phyloP scores from a whole-genome alignment of 106 monocot genomes.

The Triglochin maritima region DNA sequence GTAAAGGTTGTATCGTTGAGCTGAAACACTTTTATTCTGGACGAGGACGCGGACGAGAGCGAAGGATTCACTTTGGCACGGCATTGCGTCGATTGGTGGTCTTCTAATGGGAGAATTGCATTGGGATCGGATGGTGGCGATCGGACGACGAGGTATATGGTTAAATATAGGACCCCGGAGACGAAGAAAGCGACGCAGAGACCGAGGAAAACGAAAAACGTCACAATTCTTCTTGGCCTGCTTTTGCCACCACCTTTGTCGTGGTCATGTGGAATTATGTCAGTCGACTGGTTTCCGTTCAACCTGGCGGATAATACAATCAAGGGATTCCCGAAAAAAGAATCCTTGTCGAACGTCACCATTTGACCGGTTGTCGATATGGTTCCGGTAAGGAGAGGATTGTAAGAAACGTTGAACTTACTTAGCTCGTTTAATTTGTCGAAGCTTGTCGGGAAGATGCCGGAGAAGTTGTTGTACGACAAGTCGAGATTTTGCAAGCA shows the following conservation, averaged over 20 bases:
- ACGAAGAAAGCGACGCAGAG: neutral
- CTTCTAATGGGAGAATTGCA: too few relatives aligned
- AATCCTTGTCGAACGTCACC: constrained; percentile 40
- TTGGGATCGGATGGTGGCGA: neutral
- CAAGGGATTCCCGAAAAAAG: constrained; percentile 67
- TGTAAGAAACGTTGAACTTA: constrained; percentile 35
- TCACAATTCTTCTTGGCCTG: too few relatives aligned
- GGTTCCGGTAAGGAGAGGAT: constrained; percentile 39
- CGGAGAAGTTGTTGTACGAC: constrained; percentile 19
- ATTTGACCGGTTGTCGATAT: constrained; percentile 45
- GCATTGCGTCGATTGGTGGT: too few relatives aligned
- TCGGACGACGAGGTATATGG: neutral
- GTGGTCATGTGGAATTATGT: too few relatives aligned
- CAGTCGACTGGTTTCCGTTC: neutral
- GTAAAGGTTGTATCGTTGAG: constrained; percentile 15
- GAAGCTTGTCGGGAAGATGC: neutral
- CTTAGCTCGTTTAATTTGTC: too few relatives aligned
- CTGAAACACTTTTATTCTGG: too few relatives aligned
- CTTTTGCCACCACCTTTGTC: neutral
- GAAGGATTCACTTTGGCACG: too few relatives aligned
- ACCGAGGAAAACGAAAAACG: too few relatives aligned
- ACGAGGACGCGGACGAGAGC: too few relatives aligned
- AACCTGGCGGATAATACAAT: neutral
- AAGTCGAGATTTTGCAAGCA: constrained; percentile 55
- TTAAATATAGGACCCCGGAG: neutral